Evolutionary conservation across 495 filamentous ascomycete genomes (phyloP).

Genomic region (Margaritispora aquatica): DNA sequence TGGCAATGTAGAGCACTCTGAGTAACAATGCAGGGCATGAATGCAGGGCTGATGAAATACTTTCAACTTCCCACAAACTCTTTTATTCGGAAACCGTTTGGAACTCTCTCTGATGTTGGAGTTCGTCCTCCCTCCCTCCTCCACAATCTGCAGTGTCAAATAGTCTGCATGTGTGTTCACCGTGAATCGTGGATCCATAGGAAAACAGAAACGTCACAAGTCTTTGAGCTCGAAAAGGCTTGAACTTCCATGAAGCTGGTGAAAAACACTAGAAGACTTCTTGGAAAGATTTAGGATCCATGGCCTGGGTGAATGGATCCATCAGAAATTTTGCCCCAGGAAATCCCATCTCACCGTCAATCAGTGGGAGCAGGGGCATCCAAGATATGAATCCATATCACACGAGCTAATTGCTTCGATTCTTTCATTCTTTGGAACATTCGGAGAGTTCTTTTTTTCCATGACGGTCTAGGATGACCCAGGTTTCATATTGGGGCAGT

Average conservation of each 20-base stretch:
- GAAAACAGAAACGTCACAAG: neutral
- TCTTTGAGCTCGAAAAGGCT: neutral
- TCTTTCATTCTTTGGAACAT: neutral
- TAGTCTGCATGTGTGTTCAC: neutral
- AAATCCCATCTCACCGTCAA: neutral
- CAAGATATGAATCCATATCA: neutral
- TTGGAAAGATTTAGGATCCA: neutral
- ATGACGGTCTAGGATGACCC: neutral
- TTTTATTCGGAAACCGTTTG: neutral
- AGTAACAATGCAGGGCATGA: no score
- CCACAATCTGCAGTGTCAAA: neutral
- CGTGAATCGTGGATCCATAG: neutral
- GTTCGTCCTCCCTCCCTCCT: neutral
- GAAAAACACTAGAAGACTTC: neutral
- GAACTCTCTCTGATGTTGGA: neutral
- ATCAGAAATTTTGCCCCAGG: neutral
- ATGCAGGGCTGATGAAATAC: neutral
- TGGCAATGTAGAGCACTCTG: neutral
- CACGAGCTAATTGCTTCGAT: neutral
- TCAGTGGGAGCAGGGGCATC: neutral
- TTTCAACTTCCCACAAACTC: neutral
- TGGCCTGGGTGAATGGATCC: no score
- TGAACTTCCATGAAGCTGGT: neutral
- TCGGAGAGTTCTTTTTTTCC: neutral
- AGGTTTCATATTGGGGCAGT: neutral